phyloP scores from a whole-genome alignment of 2,329 filamentous ascomycete genomes.

The Cordyceps javanica region DNA sequence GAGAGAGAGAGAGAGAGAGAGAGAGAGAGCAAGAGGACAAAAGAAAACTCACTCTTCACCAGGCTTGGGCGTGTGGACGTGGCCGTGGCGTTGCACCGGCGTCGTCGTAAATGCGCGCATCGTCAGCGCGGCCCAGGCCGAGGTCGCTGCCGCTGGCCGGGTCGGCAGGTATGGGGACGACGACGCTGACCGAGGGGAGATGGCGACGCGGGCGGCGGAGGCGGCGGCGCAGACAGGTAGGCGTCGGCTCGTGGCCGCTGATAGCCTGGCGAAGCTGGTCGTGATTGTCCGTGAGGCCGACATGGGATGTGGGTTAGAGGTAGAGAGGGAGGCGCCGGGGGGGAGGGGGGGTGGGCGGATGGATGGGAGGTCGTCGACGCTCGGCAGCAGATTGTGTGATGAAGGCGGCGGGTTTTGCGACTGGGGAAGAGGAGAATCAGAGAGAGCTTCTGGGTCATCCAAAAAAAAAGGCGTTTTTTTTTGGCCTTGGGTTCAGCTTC shows the following conservation, averaged over 20 bases:
- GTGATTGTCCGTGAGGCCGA: slow-evolving; percentile 28
- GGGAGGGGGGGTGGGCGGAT: slow-evolving; percentile 2
- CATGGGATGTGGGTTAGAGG: slow-evolving; percentile 17
- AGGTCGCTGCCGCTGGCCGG: background rate
- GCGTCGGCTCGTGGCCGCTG: slow-evolving; percentile 24
- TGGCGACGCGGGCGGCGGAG: slow-evolving; percentile 22
- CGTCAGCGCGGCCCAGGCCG: background rate
- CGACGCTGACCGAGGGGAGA: background rate
- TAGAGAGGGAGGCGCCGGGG: slow-evolving; percentile 10
- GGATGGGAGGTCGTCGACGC: background rate
- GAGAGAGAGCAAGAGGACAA: too few relatives aligned
- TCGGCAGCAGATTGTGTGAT: slow-evolving; percentile 1
- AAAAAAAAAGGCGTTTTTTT: slow-evolving; percentile 5
- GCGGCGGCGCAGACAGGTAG: slow-evolving; percentile 18
- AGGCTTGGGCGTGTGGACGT: slow-evolving; percentile 75
- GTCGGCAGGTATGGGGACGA: background rate
- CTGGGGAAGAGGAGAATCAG: too few relatives aligned
- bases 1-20: too few relatives aligned
- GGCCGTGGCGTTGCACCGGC: slow-evolving; percentile 59
- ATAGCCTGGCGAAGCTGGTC: slow-evolving; percentile 27
- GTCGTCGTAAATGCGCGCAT: slow-evolving; percentile 60
- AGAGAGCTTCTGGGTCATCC: background rate
- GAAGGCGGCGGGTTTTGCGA: background rate
- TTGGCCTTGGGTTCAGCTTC: background rate
- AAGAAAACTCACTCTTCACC: slow-evolving; percentile 73